A percentile compares a stretch with the other conserved stretches of the same genome.
phyloP scores from a whole-genome alignment of 108 stramenopile genomes.

The Discostella stelligeroides region DNA sequence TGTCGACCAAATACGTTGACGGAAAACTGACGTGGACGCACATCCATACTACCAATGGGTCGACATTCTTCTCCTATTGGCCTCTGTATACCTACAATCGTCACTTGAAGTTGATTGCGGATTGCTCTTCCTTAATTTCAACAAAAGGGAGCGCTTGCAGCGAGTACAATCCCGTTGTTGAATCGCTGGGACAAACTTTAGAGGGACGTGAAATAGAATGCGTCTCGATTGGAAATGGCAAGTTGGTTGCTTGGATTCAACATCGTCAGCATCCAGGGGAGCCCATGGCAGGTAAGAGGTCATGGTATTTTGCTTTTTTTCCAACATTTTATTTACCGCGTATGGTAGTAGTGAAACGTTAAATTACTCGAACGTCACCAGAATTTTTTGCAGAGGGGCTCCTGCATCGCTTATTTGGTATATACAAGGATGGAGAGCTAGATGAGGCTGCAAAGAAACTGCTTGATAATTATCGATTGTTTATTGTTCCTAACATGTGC shows the following conservation, averaged over 20 bases:
- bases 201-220: conserved; percentile 86
- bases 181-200: conserved; percentile 65
- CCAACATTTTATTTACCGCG: too few species aligned
- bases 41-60: conserved; percentile 54
- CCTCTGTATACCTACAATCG: conserved; percentile 78
- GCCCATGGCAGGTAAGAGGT: conserved; percentile 64
- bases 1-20: conserved; percentile 58
- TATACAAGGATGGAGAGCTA: conserved; percentile 32
- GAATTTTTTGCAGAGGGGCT: conserved; percentile 78
- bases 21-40: conserved; percentile 73
- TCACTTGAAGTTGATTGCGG: conserved; percentile 68
- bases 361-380: not conserved
- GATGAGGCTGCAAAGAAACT: conserved; percentile 57
- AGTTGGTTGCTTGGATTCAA: conserved; percentile 69
- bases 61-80: conserved; percentile 72
- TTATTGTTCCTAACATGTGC: conserved; percentile 90
- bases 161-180: conserved; percentile 43
- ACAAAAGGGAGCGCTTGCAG: not conserved
- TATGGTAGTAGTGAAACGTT: too few species aligned
- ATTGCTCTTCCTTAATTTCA: conserved; percentile 37
- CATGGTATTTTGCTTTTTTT: not conserved
- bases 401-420: conserved; percentile 66
- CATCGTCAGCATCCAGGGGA: conserved; percentile 90
- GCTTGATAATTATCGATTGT: conserved; percentile 64
- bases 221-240: conserved; percentile 66